Evolutionary conservation across 495 filamentous ascomycete species (phyloP).

Genomic region (Tuber melanosporum): DNA sequence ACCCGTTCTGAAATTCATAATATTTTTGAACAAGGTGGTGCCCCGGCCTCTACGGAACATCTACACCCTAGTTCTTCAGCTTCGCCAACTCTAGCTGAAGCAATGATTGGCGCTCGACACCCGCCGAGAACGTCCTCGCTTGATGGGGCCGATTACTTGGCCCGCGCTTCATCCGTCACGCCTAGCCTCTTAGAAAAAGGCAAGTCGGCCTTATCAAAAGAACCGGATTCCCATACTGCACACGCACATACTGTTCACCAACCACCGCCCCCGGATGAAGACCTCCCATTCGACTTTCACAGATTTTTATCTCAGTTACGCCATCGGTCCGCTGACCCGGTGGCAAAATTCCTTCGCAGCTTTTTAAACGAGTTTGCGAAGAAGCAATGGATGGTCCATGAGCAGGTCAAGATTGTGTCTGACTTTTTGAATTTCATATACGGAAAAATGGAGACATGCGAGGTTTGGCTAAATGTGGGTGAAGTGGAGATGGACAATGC

Average conservation of each 20-base stretch:
- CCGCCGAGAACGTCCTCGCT: conserved; percentile 27
- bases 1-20: conserved; percentile 85
- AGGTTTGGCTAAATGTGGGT: conserved; percentile 92
- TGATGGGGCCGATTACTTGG: conserved; percentile 62
- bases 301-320: conserved; percentile 91
- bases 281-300: conserved; percentile 95
- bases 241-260: conserved; percentile 55
- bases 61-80: conserved; percentile 38
- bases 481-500: conserved; percentile 98
- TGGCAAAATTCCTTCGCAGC: conserved; percentile 88
- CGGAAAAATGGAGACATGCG: conserved; percentile 97
- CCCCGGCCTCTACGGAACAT: conserved; percentile 15
- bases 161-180: conserved; percentile 74
- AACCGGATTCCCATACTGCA: conserved; percentile 47
- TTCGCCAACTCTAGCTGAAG: neutral
- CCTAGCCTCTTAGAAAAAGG: conserved; percentile 52
- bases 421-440: conserved; percentile 97
- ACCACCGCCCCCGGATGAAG: conserved; percentile 70
- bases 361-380: conserved; percentile 94
- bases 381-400: conserved; percentile 98
- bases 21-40: conserved; percentile 70
- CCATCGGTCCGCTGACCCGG: conserved; percentile 91
- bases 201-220: conserved; percentile 51
- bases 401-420: conserved; percentile 96
- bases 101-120: conserved; percentile 11